A percentile compares a stretch with the other conserved stretches of the same genome.
phyloP scores from a whole-genome alignment of 202 grass and related monocot species.

The Cymbopogon flexuosus region DNA sequence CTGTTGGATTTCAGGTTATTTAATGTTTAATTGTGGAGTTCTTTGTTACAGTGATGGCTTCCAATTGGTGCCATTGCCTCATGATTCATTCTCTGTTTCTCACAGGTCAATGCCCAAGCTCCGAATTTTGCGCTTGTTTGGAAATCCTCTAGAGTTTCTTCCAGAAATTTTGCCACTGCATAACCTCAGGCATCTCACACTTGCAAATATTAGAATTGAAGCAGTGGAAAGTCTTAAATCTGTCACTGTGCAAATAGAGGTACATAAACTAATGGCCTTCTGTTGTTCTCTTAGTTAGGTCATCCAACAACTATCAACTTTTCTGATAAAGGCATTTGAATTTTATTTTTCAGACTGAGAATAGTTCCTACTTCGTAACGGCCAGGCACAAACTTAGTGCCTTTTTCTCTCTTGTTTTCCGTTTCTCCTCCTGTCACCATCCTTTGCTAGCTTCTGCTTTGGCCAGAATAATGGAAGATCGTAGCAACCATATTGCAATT shows the following conservation, averaged over 20 bases:
- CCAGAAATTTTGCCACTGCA: slow-evolving; percentile 92
- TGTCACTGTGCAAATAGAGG: slow-evolving; percentile 93
- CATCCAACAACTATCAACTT: slow-evolving; percentile 4
- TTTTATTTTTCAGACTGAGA: slow-evolving; percentile 82
- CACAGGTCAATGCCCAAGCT: slow-evolving; percentile 92
- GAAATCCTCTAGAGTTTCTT: slow-evolving; percentile 96
- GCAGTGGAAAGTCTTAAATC: slow-evolving; percentile 86
- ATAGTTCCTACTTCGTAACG: slow-evolving; percentile 78
- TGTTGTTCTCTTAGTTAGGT: slow-evolving; percentile 15
- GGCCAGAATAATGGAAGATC: slow-evolving; percentile 94
- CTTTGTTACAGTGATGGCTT: slow-evolving; percentile 7
- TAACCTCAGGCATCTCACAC: slow-evolving; percentile 88
- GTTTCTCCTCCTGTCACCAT: slow-evolving; percentile 97
- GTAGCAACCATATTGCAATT: slow-evolving; percentile 69
- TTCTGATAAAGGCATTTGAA: slow-evolving; percentile 16
- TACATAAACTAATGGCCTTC: slow-evolving; percentile 33
- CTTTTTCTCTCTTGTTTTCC: slow-evolving; percentile 97
- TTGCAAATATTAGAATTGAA: slow-evolving; percentile 98
- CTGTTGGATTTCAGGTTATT: slow-evolving; percentile 98
- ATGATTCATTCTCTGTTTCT: slow-evolving; percentile 48
- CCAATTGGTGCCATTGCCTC: slow-evolving; percentile 22
- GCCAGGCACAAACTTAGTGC: slow-evolving; percentile 90
- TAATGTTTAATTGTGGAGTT: slow-evolving; percentile 34
- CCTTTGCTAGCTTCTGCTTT: slow-evolving; percentile 91
- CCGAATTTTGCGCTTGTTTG: slow-evolving; percentile 79